Base-by-base conservation (phyloP, 805 yeast species). In the Candida bentonensis region DNA sequence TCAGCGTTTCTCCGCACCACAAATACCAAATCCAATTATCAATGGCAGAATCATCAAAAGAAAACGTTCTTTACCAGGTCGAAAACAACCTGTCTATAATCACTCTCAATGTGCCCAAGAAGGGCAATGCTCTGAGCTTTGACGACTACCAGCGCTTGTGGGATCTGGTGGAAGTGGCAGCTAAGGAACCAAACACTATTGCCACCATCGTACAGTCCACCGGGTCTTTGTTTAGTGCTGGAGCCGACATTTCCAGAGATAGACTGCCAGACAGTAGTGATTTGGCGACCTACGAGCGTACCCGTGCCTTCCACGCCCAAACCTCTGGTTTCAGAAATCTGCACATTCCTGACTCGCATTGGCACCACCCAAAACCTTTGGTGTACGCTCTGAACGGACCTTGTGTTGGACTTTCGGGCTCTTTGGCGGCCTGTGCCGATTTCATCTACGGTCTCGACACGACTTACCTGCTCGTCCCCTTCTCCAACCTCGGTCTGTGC, bases 371-470 rank as follows among this genome's bases (percentile, higher is more conserved):
- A 7, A 86, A 86, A 58, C 67, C 84, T 5, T 63, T 86, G 28
- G 78, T 78, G 22, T 74, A 76, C 39, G 88, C 86, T 2, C 67
- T 86, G 46, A 86, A 86, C 57, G 96, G 96, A 0, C 95, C 96
- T 0, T 94, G 77, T 3, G 72, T 86, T 47, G 96, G 96, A 0
- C 69, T 86, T 47, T 67, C 78, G 25, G 76, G 88, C 2, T 86
- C 87, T 0, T 60, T 86, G 43, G 78, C 84, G 11, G 73, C 80
- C n/a, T 63, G 82, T 44, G 76, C 82, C 61, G 96, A 86, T 61
- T 68, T 86, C 47, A 69, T 86, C 7, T 85, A 83, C 56, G 79
- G 80, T 11, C 73, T 70, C 51, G 65, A 70, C 28, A 70, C 75
- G 42, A 73, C 77, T 47, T 77, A 63, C 55, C 56, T 85, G 49